Conservation (phyloP, 371 early-diverging fungal species). For the Dichotomocladium elegans region DNA sequence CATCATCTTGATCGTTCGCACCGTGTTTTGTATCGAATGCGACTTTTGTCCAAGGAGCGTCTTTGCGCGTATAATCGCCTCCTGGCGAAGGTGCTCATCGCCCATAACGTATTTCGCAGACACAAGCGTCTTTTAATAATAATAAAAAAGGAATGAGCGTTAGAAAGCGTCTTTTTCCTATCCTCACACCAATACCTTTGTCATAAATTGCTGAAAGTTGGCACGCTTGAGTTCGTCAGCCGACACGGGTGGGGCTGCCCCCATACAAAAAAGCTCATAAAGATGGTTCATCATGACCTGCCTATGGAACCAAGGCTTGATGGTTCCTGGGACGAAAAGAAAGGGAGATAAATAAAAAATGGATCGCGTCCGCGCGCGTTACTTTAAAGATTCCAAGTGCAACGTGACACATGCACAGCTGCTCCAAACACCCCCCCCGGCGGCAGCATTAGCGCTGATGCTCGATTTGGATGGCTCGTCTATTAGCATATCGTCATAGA, state of each 20-base stretch:
- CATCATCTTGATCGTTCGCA: constrained; percentile 23
- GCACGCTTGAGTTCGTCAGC: constrained; percentile 13
- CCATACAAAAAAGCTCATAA: constrained; percentile 12
- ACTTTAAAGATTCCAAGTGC: not conserved
- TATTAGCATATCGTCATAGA: too few species aligned
- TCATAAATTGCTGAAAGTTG: constrained; percentile 17
- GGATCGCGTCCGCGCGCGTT: not conserved
- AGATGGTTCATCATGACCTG: not conserved
- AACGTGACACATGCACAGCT: not conserved
- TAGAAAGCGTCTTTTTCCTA: too few species aligned
- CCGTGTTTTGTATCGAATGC: constrained; percentile 26
- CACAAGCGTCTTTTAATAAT: constrained; percentile 14
- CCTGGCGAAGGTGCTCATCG: constrained; percentile 13
- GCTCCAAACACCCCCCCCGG: too few species aligned
- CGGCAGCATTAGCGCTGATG: too few species aligned
- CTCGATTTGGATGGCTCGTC: too few species aligned
- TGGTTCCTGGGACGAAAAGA: not conserved
- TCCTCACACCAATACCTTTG: constrained; percentile 16
- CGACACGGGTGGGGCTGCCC: constrained; percentile 4
- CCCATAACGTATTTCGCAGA: constrained; percentile 14
- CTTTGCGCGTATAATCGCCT: constrained; percentile 16
- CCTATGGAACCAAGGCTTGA: too few species aligned
- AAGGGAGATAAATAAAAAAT: not conserved
- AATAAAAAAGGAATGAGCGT: not conserved
- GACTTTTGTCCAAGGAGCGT: constrained; percentile 23